These are phyloP conservation scores for Tricholoma sp. DNA, from an alignment of 768 basidiomycete genomes.

Conservation along the genomic window DNA sequence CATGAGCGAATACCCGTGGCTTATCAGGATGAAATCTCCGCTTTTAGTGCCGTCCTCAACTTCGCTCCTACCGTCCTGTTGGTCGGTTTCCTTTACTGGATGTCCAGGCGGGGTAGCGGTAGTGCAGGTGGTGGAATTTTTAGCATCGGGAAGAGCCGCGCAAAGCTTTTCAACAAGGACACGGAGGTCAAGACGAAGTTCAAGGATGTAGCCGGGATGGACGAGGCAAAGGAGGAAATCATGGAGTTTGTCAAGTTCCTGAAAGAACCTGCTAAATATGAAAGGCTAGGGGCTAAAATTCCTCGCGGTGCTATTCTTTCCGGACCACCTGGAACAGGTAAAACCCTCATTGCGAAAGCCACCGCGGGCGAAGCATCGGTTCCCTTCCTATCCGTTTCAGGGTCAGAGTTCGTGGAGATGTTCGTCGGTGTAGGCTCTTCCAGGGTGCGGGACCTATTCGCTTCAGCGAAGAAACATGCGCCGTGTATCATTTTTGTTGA, in stretches of 20 bases:
- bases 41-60: slow-evolving; percentile 74
- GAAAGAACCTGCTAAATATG: slow-evolving; percentile 92
- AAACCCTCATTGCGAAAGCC: slow-evolving; percentile 96
- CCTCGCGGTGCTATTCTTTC: slow-evolving; percentile 93
- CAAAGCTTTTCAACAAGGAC: slow-evolving; percentile 96
- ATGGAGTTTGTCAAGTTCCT: slow-evolving; percentile 99
- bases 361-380: slow-evolving; percentile 98
- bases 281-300: slow-evolving; percentile 96
- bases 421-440: slow-evolving; percentile 99
- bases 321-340: slow-evolving; percentile 96
- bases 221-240: slow-evolving; percentile 99
- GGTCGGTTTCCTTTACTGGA: slow-evolving; percentile 84
- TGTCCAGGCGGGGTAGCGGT: slow-evolving; percentile 66
- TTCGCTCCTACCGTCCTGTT: slow-evolving; percentile 95
- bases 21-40: slow-evolving; percentile 92
- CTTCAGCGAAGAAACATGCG: slow-evolving; percentile 95
- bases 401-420: slow-evolving; percentile 99
- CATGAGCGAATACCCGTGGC: slow-evolving; percentile 95
- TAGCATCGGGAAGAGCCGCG: slow-evolving; percentile 92
- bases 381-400: slow-evolving; percentile 97
- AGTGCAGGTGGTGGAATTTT: slow-evolving; percentile 87
- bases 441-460: slow-evolving; percentile 94
- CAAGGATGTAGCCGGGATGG: slow-evolving; percentile 98
- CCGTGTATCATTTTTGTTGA: slow-evolving; percentile 99
- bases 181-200: slow-evolving; percentile 91